Base-by-base conservation (phyloP, 2,329 filamentous ascomycete species). In the Paraconiothyrium sp. region DNA sequence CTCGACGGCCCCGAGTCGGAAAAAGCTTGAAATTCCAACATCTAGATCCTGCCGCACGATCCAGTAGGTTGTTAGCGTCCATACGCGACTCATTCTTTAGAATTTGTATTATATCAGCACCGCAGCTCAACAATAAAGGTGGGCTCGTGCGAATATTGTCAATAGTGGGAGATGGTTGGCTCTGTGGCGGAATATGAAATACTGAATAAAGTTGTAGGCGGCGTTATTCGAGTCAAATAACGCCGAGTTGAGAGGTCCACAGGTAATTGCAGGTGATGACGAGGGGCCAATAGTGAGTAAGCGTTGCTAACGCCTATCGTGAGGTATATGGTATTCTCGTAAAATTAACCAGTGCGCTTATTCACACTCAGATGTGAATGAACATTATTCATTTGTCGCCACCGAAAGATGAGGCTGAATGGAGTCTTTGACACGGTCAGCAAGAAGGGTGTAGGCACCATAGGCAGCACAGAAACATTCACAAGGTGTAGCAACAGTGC, bases 111-210 rank as follows among this genome's bases (percentile, higher is more conserved):
- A 20, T 41, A 16, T 6, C 27, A 30, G 27, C 27, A 6, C 4
- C 27, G 27, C 22, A 13, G n/a, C 43, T 20, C 43, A 46, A 46
- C 20, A 13, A n/a, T n/a, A n/a, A 41, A 5, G 39, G 43, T 11
- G 43, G 43, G 43, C 43, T 46, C 43, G 43, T 46, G 43, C 43
- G 43, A 20, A 46, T 46, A 46, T 46, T 46, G 43, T 46, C 43
- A 46, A 46, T 46, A 24, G 43, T 37, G 1, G 35, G 35, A 14
- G 8, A 37, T 6, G 6, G 27, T 41, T 41, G 39, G 14, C 11
- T 41, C 5, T 16, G 37, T 16, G 37, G 37, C 37, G 37, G 37
- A 41, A 13, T 6, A 14, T 14, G 37, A 16, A n/a, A 7, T n/a
- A n/a, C 6, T 41, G 39, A 16, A 41, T n/a, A 4, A 9, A 16